Base-by-base conservation (phyloP, 2,329 filamentous ascomycete species). In the Arthrobotrys entomopaga region DNA sequence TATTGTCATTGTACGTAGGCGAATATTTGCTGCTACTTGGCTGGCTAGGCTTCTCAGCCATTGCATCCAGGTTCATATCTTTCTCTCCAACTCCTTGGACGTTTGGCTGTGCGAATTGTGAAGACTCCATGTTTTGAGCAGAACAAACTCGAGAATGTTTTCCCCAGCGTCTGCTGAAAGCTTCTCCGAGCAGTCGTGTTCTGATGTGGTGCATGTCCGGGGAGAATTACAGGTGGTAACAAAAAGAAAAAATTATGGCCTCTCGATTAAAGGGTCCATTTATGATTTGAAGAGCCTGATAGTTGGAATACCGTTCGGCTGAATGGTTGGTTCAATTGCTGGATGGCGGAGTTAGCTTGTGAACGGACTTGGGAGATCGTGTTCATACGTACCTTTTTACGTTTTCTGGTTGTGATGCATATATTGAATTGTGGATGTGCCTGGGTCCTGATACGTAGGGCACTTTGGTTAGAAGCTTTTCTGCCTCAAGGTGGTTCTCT, bases 21-120 rank as follows among this genome's bases (percentile, higher is more conserved):
- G 54, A 40, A 10, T 54, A 73, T 56, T 57, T 65, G 42, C 67
- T 74, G 46, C 63, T 66, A 19, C 56, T 58, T 2, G 63, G 49
- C 49, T 67, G 46, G 13, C 58, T 65, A 16, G 56, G 34, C 8
- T 74, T 74, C 59, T 66, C 43, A 49, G 54, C 52, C 13, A 40
- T 56, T 11, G 46, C 46, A 11, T 54, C 52, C 1, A 48, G 22
- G 26, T 24, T 38, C 50, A 50, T 66, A 22, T 58, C 50, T 20
- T 19, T 22, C 1, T 20, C 22, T 20, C 24, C 15, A 13, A 52
- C 46, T 34, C 6, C 38, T 22, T 67, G 29, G 54, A 34, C 40
- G 34, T 24, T 54, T 19, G 16, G 46, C 38, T 43, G 54, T 5
- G 38, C 42, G 8, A 40, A 46, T 13, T 20, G 56, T 11, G 64